Evolutionary conservation across 225 moss, liverwort and hornwort genomes (phyloP).

Genomic region (Pseudoscleropodium purum): DNA sequence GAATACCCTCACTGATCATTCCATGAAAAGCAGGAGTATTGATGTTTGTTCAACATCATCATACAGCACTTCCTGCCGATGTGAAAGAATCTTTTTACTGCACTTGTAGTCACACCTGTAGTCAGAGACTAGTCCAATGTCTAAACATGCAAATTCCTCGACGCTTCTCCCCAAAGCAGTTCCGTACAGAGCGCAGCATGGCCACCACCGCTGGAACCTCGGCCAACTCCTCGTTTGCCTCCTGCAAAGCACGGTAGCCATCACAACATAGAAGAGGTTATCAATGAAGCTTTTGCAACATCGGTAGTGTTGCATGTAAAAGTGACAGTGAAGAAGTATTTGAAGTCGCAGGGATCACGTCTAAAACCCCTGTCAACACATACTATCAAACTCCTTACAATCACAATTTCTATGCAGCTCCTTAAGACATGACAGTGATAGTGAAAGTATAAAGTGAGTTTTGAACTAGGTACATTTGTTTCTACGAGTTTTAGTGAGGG

Average conservation of each 20-base stretch:
- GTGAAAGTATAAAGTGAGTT: too few species aligned
- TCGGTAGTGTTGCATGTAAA: neutral
- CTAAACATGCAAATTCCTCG: constrained; percentile 81
- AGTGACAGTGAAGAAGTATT: neutral
- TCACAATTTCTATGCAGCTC: neutral
- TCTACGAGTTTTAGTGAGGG: neutral
- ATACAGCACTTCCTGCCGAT: neutral
- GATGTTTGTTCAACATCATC: neutral
- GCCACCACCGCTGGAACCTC: constrained; percentile 54
- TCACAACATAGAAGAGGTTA: neutral
- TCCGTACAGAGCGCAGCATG: constrained; percentile 79
- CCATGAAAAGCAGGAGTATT: neutral
- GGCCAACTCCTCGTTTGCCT: constrained; percentile 45
- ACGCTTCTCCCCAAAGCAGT: constrained; percentile 70
- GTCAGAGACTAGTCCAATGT: constrained; percentile 57
- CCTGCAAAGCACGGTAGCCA: constrained; percentile 27
- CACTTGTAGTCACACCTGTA: neutral
- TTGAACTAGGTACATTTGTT: neutral
- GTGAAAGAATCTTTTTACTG: neutral
- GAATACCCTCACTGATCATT: neutral
- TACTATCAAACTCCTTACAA: neutral
- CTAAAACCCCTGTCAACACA: neutral
- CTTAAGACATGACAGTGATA: neutral
- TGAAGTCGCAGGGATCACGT: neutral
- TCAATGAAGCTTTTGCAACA: neutral